Conservation (phyloP, 257 asterid genomes). For the Nicotiana paniculata region DNA sequence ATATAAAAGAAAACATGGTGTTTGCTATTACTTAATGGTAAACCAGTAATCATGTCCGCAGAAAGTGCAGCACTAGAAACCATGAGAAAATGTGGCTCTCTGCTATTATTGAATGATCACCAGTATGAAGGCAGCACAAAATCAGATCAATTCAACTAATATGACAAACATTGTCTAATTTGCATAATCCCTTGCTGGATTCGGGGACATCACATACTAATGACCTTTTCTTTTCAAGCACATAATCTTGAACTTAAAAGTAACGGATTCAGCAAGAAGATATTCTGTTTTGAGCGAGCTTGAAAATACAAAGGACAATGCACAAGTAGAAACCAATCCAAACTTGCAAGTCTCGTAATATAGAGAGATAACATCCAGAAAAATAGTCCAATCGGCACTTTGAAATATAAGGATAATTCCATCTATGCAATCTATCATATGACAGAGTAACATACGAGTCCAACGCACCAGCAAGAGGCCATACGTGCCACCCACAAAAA, state of each 20-base stretch:
- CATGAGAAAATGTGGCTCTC: background rate
- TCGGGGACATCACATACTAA: background rate
- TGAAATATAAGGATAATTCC: constrained; percentile 50
- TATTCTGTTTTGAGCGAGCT: background rate
- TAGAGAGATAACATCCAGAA: background rate
- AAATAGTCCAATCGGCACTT: background rate
- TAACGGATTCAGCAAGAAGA: background rate
- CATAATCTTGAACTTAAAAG: constrained; percentile 1
- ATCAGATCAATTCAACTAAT: background rate
- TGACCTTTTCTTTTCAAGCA: background rate
- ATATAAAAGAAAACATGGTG: background rate
- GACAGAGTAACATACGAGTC: constrained; percentile 7
- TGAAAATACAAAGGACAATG: background rate
- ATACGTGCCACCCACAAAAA: constrained; percentile 57
- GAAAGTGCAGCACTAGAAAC: background rate
- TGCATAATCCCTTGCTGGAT: background rate
- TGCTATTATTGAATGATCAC: background rate
- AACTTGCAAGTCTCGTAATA: background rate
- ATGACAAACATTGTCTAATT: background rate
- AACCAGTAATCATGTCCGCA: background rate
- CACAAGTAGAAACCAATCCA: background rate
- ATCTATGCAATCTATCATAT: constrained; percentile 36
- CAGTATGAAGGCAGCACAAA: background rate
- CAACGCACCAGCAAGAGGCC: constrained; percentile 57
- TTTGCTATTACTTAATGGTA: background rate